A percentile compares a stretch with the other conserved stretches of the same genome.
These are phyloP conservation scores for Sclerotinia nivalis DNA, from an alignment of 2,329 filamentous ascomycete species.

Conservation along the genomic window DNA sequence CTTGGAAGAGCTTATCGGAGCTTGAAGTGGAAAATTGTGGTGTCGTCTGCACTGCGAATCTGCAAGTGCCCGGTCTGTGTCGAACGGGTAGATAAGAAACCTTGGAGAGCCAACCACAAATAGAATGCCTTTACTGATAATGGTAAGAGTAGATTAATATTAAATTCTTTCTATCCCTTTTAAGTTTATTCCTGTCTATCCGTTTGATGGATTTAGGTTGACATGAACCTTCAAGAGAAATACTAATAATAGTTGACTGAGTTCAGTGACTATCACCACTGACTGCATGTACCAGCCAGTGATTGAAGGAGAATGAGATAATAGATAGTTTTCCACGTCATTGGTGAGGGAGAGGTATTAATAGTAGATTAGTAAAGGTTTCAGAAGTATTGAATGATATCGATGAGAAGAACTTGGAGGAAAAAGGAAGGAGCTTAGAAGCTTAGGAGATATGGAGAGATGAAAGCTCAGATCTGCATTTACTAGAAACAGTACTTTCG, in stretches of 20 bases:
- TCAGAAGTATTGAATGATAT: not conserved
- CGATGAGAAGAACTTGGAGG: slow-evolving; percentile 3
- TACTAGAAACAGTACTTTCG: slow-evolving; percentile 18
- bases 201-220: not conserved
- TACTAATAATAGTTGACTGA: slow-evolving; percentile 5
- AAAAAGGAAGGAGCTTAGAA: slow-evolving; percentile 10
- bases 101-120: slow-evolving; percentile 19
- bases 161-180: not conserved
- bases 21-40: slow-evolving; percentile 21
- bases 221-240: slow-evolving; percentile 6
- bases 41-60: slow-evolving; percentile 24
- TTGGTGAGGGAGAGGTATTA: slow-evolving; percentile 33
- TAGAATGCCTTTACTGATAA: slow-evolving; percentile 6
- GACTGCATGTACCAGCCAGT: slow-evolving; percentile 35
- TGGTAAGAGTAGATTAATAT: slow-evolving; percentile 12
- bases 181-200: not conserved
- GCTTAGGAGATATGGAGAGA: slow-evolving; percentile 11
- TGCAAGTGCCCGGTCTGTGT: slow-evolving; percentile 21
- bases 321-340: slow-evolving; percentile 36
- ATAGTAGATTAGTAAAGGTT: not conserved
- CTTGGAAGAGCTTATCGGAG: slow-evolving; percentile 23
- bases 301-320: slow-evolving; percentile 40
- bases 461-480: slow-evolving; percentile 27
- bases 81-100: slow-evolving; percentile 24
- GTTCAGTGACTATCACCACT: slow-evolving; percentile 34